Base-by-base conservation (phyloP, 139 green algal genomes). In the Coelastrella sp. region DNA sequence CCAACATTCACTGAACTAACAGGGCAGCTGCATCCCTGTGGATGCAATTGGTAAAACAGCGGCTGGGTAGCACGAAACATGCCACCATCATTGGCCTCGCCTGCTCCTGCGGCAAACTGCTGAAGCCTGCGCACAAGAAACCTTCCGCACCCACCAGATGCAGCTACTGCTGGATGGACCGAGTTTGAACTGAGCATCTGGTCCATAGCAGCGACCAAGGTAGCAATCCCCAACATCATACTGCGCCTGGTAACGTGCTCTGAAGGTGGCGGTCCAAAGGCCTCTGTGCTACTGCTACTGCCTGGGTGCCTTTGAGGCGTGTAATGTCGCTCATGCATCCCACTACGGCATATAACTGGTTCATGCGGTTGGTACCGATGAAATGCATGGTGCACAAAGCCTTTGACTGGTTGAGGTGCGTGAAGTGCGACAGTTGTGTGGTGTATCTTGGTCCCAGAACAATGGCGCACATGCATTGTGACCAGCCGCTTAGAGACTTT, bases 351-450 rank as follows among this genome's bases (percentile, higher is more conserved):
- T 77, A 19, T 54, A 77, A 22, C 71, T 11, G 17, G 20, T n/a
- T 7, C 17, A 58, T 32, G 3, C 19, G 7, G n/a, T 17, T 14
- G 3, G 10, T 8, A 57, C 22, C 22, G 7, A 1, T 80, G 74
- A 8, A 58, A 6, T 57, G 16, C 23, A 19, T 57, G 74, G 7
- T 19, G 74, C 20, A 14, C 7, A 58, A 7, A 17, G 74, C 16
- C 6, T 19, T 7, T 7, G 20, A 23, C 7, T 80, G 22, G 5
- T 57, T 19, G 17, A 19, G 10, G 23, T 58, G 74, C 74, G 8
- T 57, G 74, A 80, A 23, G 68, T 23, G 68, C 23, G 20, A 80
- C 23, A 58, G 74, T 80, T 80, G 23, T 80, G 74, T 80, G 74
- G 74, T 80, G 74, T 3, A 80, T 58, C 22, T 80, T 14, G 23